Evolutionary conservation across 495 filamentous ascomycete genomes (phyloP), one percentile per base, ranked within the genome.

Genomic region (Rhizodiscina lignyota): DNA sequence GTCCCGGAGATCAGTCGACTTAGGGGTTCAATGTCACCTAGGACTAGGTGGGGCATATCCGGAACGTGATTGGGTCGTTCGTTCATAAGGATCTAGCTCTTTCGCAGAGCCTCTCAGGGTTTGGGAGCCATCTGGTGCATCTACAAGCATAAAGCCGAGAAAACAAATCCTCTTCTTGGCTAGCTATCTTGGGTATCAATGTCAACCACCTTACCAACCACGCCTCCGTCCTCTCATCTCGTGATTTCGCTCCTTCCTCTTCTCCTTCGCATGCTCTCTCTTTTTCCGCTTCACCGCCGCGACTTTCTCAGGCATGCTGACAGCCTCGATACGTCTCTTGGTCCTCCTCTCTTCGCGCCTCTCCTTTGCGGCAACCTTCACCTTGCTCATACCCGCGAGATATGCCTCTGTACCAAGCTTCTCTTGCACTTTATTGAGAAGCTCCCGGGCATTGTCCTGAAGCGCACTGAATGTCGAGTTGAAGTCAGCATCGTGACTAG

Each of bases 321-420:
- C 75, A 19, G 79, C 77, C 48, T 87, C 84, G 39, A 94, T 78
- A 50, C 77, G 78, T 45, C 89, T 64, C 67, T 97, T 94, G 35
- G 61, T 67, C 27, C 77, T 72, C 51, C 89, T 59, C 33, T 68
- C 70, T 44, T 79, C 72, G 41, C 89, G 66, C 47, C 75, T 68
- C 48, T 64, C 65, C 48, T 67, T 71, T 11, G 87, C 74, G 20
- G 58, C 63, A 27, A 79, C 67, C 36, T 78, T 70, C 4, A 89
- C 79, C 20, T 58, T 64, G 23, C 74, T 52, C 50, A 94, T 60
- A 29, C 74, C 63, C 22, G 62, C 60, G 15, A 85, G 68, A 53
- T 82, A 96, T 45, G 68, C 74, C 0, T 70, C 66, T 3, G 78
- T 81, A n/a, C 86, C 89, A 32, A 94, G 58, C 48, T 81, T 82